phyloP scores from a whole-genome alignment of 306 rosid genomes.

The Cicer yamashitae region DNA sequence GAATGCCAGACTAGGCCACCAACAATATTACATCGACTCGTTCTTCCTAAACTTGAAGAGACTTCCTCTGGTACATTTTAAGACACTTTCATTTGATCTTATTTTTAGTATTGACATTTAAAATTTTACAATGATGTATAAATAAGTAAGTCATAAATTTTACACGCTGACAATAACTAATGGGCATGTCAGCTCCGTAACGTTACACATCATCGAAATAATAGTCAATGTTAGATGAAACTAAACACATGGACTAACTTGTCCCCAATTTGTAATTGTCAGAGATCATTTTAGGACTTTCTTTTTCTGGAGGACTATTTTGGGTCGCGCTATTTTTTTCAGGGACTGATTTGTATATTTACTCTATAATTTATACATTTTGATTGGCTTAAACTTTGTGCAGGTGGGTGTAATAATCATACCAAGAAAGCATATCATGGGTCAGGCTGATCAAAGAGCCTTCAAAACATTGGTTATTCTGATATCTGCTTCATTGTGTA shows the following conservation, averaged over 20 bases:
- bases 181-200: too few relatives aligned
- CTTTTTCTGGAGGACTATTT: too few relatives aligned
- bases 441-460: constrained; percentile 92
- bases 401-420: constrained; percentile 97
- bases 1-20: constrained; percentile 68
- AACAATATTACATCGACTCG: constrained; percentile 84
- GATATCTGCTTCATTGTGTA: constrained; percentile 90
- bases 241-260: too few relatives aligned
- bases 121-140: background rate
- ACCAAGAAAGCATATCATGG: constrained; percentile 93
- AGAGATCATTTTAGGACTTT: too few relatives aligned
- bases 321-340: too few relatives aligned
- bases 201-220: too few relatives aligned
- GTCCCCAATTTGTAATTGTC: too few relatives aligned
- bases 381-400: constrained; percentile 43
- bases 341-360: too few relatives aligned
- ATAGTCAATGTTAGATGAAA: too few relatives aligned
- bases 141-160: background rate
- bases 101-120: background rate
- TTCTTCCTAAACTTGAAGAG: constrained; percentile 87
- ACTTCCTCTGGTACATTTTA: constrained; percentile 84
- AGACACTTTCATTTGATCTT: constrained; percentile 12
- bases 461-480: constrained; percentile 87
- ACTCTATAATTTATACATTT: background rate
- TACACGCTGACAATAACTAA: too few relatives aligned